Base-by-base conservation (phyloP, 2,329 filamentous ascomycete genomes). In the Monosporascus sp. region DNA sequence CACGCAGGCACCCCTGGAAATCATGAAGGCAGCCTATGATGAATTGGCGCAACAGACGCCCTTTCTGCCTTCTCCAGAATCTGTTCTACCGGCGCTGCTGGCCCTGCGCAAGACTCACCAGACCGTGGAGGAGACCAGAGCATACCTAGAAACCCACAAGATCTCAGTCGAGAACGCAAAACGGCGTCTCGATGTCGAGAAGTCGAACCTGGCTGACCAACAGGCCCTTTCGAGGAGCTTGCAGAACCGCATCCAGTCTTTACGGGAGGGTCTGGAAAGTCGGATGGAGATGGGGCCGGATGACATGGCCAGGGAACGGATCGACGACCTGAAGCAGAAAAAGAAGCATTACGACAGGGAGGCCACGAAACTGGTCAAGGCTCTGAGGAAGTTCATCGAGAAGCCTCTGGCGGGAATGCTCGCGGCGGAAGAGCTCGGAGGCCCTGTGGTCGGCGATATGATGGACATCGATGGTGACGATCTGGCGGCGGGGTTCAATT, bases 341-440 rank as follows among this genome's bases (percentile, higher is more conserved):
- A 86, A 84, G 64, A 74, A 73, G 49, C 66, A 71, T 41, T 87
- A 90, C 62, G 81, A 87, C 53, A 73, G 68, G 50, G 80, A 86
- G 58, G 86, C 85, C 1, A 73, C 75, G 2, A 76, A 73, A 43
- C 73, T 94, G 17, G 80, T 88, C 52, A 79, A 78, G 53, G 77
- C 81, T 0, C 77, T 95, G 52, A 81, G 86, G 58, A 74, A 73
- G 17, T 95, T 95, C 64, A 85, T 93, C 53, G 82, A 89, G 56
- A 74, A 82, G 44, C 79, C 83, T 41, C 77, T 96, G 1, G 87
- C 88, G 1, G 72, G 81, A 3, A 88, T 93, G 83, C 76, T 96
- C 44, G 90, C 89, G 7, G 88, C 89, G 1, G 91, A 95, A 71
- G 88, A 91, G 64, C 77, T 92, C 1, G 91, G 91, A 7, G 90